phyloP scores from a whole-genome alignment of 2,329 filamentous ascomycete species.

The Lachnellula cervina region DNA sequence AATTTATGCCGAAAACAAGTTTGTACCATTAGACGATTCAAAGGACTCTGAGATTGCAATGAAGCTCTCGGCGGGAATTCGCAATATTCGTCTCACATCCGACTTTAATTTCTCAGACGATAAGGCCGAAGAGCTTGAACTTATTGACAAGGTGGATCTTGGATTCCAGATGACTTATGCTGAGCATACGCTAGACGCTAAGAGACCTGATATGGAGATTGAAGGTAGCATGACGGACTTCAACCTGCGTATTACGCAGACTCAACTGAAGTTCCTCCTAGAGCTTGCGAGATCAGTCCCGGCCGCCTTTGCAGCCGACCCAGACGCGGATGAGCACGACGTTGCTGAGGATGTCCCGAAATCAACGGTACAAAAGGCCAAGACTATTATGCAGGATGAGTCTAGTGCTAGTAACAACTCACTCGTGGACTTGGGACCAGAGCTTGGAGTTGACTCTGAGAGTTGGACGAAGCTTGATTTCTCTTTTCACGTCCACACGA shows the following conservation, averaged over 20 bases:
- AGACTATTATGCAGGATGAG: conserved; percentile 11
- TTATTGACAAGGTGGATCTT: conserved; percentile 95
- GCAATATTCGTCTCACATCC: conserved; percentile 87
- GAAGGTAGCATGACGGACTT: conserved; percentile 90
- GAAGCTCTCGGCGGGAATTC: conserved; percentile 83
- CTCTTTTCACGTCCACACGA: conserved; percentile 80
- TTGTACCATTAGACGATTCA: conserved; percentile 76
- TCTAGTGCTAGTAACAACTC: conserved; percentile 33
- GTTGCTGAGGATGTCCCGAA: conserved; percentile 69
- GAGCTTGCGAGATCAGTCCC: conserved; percentile 86
- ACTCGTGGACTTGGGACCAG: conserved; percentile 58
- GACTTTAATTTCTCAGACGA: conserved; percentile 75
- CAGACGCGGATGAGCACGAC: conserved; percentile 67
- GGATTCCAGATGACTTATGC: conserved; percentile 89
- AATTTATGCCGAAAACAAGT: conserved; percentile 94
- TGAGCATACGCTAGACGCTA: conserved; percentile 71
- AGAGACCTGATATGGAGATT: conserved; percentile 86
- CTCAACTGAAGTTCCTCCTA: conserved; percentile 83
- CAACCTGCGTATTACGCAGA: conserved; percentile 83
- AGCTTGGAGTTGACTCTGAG: conserved; percentile 62
- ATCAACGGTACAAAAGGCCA: conserved; percentile 29
- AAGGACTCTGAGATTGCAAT: conserved; percentile 72
- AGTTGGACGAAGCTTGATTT: conserved; percentile 93
- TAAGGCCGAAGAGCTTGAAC: conserved; percentile 78
- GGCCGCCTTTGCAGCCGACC: conserved; percentile 73